These are phyloP conservation scores for Hericium coralloides DNA, from an alignment of 768 basidiomycete species.

Conservation along the genomic window DNA sequence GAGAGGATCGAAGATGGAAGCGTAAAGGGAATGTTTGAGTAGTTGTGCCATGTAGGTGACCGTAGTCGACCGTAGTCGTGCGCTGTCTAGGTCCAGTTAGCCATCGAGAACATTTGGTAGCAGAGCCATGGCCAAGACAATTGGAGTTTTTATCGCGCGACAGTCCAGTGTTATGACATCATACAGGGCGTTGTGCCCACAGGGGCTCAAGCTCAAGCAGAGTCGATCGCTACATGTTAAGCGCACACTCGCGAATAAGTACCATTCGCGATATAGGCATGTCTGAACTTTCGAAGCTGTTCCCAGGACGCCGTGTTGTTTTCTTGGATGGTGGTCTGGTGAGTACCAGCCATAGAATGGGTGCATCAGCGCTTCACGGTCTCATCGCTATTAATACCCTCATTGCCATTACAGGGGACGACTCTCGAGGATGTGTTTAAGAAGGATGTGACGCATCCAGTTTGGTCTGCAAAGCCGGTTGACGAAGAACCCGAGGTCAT, in stretches of 20 bases:
- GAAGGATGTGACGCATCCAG: constrained; percentile 37
- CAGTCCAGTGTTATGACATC: too few species aligned
- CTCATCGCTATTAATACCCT: neutral
- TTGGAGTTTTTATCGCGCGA: too few species aligned
- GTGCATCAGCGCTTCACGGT: neutral
- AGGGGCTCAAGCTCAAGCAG: too few species aligned
- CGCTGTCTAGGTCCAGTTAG: neutral
- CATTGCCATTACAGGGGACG: constrained; percentile 38
- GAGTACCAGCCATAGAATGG: neutral
- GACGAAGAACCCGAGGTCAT: constrained; percentile 44
- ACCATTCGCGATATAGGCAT: neutral
- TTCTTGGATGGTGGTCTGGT: constrained; percentile 13
- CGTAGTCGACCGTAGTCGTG: neutral
- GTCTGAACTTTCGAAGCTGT: neutral
- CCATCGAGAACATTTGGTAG: neutral
- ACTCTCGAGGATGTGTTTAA: constrained; percentile 45
- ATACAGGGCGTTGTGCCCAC: too few species aligned
- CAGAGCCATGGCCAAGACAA: too few species aligned
- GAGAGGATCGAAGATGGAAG: neutral
- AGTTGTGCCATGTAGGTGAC: neutral
- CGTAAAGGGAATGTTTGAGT: neutral
- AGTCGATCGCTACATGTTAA: too few species aligned
- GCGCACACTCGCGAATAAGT: neutral
- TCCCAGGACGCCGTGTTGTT: neutral
- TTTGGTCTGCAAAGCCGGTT: constrained; percentile 68